Conservation (phyloP, 2,329 filamentous ascomycete genomes). For the Fusarium buxicola region DNA sequence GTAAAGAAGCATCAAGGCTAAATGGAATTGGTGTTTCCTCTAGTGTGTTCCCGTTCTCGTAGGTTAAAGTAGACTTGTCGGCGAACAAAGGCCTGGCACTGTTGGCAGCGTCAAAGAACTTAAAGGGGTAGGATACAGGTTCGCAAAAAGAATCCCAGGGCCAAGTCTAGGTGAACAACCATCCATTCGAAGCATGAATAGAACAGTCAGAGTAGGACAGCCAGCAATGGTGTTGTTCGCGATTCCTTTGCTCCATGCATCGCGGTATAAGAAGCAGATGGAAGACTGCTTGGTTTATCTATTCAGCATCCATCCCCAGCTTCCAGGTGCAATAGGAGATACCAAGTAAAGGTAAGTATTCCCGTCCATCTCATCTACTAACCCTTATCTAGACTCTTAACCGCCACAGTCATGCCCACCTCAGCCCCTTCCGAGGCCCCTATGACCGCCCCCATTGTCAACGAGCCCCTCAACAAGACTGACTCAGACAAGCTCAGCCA, state of each 20-base stretch:
- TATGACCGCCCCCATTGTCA: not conserved
- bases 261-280: constrained; percentile 7
- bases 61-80: too few relatives aligned
- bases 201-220: not conserved
- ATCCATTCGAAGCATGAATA: not conserved
- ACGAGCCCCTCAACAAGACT: not conserved
- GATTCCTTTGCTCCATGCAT: not conserved
- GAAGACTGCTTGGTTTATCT: not conserved
- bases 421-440: not conserved
- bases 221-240: not conserved
- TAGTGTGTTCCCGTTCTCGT: not conserved
- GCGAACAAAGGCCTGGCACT: too few relatives aligned
- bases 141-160: too few relatives aligned
- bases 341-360: constrained; percentile 7
- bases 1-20: constrained; percentile 12
- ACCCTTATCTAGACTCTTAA: constrained; percentile 1
- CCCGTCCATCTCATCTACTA: not conserved
- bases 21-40: constrained; percentile 15
- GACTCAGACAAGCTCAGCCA: not conserved
- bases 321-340: constrained; percentile 10
- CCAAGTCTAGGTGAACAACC: too few relatives aligned
- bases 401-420: constrained; percentile 14
- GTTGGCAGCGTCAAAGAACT: too few relatives aligned
- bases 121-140: too few relatives aligned
- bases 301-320: not conserved